Conservation (phyloP, 2,329 filamentous ascomycete genomes). For the Elsinoe ampelina region DNA sequence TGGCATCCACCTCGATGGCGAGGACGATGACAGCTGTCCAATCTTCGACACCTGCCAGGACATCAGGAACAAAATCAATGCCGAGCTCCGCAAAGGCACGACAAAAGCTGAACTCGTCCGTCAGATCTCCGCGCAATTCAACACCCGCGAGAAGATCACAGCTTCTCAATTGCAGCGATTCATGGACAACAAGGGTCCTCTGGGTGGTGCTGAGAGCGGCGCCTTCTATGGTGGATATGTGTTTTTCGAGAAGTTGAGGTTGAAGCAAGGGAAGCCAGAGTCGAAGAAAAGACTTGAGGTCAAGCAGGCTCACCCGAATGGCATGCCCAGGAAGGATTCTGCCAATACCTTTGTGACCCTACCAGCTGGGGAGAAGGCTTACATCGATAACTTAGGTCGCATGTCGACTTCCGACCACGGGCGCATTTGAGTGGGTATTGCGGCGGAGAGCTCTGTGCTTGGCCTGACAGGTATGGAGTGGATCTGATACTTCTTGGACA, state of each 20-base stretch:
- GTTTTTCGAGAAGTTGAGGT: constrained; percentile 51
- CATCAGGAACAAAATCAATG: constrained; percentile 48
- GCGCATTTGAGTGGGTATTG: too few relatives aligned
- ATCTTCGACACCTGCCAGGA: constrained; percentile 52
- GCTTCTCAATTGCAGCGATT: constrained; percentile 42
- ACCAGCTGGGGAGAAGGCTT: background rate
- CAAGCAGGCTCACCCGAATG: background rate
- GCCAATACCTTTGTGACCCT: background rate
- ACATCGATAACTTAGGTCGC: background rate
- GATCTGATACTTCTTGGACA: too few relatives aligned
- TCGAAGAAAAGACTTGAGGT: constrained; percentile 2
- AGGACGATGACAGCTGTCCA: constrained; percentile 37
- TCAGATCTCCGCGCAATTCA: constrained; percentile 37
- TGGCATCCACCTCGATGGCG: constrained; percentile 26
- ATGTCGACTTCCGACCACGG: background rate
- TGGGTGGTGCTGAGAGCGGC: constrained; percentile 39
- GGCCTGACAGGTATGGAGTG: too few relatives aligned
- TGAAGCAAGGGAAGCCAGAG: constrained; percentile 46
- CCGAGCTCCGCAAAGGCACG: constrained; percentile 38
- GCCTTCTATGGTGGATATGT: constrained; percentile 49
- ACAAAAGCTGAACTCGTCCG: constrained; percentile 46
- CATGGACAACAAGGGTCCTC: constrained; percentile 40
- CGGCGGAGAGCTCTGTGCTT: too few relatives aligned
- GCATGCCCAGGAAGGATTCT: background rate
- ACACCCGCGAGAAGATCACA: constrained; percentile 31